Evolutionary conservation across 331 rosid genomes (phyloP).

Genomic region (Phaseolus coccineus): DNA sequence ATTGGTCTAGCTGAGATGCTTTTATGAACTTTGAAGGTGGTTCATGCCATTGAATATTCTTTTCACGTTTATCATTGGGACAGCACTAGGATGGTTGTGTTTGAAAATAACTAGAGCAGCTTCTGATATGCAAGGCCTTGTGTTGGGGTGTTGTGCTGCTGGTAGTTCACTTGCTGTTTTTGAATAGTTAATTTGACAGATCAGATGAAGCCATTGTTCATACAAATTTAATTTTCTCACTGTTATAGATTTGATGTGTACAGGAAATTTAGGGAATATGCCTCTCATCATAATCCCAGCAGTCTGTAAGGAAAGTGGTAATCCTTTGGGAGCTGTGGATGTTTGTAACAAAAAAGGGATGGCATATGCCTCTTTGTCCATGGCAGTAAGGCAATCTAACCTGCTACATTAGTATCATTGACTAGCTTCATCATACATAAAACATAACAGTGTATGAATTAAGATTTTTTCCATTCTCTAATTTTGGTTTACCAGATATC

Average conservation of each 20-base stretch:
- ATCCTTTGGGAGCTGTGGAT: slow-evolving; percentile 48
- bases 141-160: slow-evolving; percentile 55
- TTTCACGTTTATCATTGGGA: slow-evolving; percentile 43
- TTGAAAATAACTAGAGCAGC: slow-evolving; percentile 46
- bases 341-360: slow-evolving; percentile 40
- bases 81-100: slow-evolving; percentile 50
- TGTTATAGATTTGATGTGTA: slow-evolving; percentile 4
- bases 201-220: background rate
- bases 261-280: slow-evolving; percentile 49
- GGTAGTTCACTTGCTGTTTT: slow-evolving; percentile 32
- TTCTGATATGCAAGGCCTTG: slow-evolving; percentile 46
- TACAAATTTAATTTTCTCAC: background rate
- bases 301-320: slow-evolving; percentile 37
- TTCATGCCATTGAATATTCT: slow-evolving; percentile 55
- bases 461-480: background rate
- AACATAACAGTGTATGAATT: background rate
- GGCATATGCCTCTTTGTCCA: slow-evolving; percentile 49
- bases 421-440: background rate
- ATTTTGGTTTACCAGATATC: slow-evolving; percentile 37
- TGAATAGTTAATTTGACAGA: background rate
- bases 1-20: background rate
- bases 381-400: slow-evolving; percentile 46
- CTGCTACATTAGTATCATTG: background rate
- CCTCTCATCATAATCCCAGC: slow-evolving; percentile 46
- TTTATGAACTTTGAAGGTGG: slow-evolving; percentile 47